These are phyloP conservation scores for Chytriomyces sp. DNA, from an alignment of 192 early-diverging fungal genomes.

Conservation along the genomic window DNA sequence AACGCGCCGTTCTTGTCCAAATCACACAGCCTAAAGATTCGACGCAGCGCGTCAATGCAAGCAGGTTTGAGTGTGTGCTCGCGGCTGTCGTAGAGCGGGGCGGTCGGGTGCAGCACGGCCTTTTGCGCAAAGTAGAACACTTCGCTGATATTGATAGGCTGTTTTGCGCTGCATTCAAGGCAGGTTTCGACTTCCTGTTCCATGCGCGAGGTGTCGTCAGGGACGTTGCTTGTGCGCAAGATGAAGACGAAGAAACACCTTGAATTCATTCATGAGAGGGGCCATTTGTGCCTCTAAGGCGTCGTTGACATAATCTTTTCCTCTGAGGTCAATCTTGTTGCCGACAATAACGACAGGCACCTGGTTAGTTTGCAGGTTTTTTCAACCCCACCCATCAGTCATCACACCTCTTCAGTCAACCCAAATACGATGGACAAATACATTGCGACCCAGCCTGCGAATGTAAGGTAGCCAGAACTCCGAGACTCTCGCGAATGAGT, in stretches of 20 bases:
- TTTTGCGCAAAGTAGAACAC: conserved; percentile 99
- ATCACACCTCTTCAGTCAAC: neutral
- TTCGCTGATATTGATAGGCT: conserved; percentile 92
- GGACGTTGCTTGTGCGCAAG: neutral
- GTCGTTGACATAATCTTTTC: conserved; percentile 80
- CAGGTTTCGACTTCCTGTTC: conserved; percentile 94
- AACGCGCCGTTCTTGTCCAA: conserved; percentile 88
- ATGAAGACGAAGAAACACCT: conserved; percentile 49
- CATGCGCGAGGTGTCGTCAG: neutral
- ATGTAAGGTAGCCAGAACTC: conserved; percentile 94
- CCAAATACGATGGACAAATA: conserved; percentile 38
- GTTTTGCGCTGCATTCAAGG: conserved; percentile 98
- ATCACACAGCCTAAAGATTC: conserved; percentile 97
- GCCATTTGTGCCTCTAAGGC: conserved; percentile 91
- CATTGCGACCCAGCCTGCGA: conserved; percentile 87
- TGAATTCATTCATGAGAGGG: conserved; percentile 99
- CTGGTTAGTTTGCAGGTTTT: too few relatives aligned
- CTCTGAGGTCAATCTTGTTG: conserved; percentile 88
- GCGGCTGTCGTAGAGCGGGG: conserved; percentile 92
- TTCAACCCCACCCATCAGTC: neutral
- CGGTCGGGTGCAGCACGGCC: conserved; percentile 95
- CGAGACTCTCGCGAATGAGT: conserved; percentile 82
- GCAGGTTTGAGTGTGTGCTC: conserved; percentile 88
- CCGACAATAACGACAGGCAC: conserved; percentile 92
- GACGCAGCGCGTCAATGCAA: conserved; percentile 86